phyloP scores from a whole-genome alignment of 768 basidiomycete species.

The Lentinula detonsa region DNA sequence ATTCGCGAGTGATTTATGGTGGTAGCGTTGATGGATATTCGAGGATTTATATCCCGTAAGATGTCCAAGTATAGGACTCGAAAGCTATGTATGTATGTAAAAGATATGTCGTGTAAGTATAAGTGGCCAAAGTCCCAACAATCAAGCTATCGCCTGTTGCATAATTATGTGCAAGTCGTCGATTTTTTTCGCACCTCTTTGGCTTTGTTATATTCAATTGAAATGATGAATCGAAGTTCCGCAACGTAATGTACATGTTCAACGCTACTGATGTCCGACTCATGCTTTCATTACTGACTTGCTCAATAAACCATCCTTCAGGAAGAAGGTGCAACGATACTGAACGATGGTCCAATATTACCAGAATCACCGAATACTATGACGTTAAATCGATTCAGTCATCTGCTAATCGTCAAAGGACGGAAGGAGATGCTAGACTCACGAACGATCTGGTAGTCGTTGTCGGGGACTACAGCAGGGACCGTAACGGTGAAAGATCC shows the following conservation, averaged over 20 bases:
- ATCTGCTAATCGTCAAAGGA: background rate
- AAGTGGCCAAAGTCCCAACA: no score
- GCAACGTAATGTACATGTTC: no score
- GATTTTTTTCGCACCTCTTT: no score
- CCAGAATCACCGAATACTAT: background rate
- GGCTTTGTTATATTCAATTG: no score
- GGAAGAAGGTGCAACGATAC: background rate
- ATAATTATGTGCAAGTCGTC: no score
- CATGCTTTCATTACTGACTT: no score
- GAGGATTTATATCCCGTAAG: slow-evolving; percentile 38
- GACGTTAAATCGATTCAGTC: background rate
- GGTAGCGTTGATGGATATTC: slow-evolving; percentile 45
- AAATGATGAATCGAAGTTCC: no score
- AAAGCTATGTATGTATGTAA: no score
- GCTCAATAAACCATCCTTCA: background rate
- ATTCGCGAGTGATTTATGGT: background rate
- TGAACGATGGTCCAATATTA: background rate
- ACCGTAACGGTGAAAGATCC: background rate
- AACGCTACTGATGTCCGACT: no score
- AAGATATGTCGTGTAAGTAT: no score
- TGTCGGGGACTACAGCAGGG: background rate
- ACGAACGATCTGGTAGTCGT: background rate
- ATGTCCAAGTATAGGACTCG: background rate
- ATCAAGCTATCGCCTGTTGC: no score
- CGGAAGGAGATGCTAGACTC: background rate